Evolutionary conservation across 257 asterid genomes (phyloP), one percentile per base, ranked within the genome.

Genomic region (Ballota nigra): DNA sequence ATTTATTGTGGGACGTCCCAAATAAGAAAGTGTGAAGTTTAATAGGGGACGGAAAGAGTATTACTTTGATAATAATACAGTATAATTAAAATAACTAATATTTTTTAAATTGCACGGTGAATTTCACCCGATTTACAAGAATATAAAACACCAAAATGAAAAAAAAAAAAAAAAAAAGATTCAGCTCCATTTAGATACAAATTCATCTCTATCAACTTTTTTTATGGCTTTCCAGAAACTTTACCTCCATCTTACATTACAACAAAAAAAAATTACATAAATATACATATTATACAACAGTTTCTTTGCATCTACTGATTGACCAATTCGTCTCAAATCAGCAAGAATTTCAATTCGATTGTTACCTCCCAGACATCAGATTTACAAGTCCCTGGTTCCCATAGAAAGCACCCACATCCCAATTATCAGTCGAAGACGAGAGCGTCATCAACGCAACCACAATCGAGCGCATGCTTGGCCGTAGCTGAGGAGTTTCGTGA

Each of bases 381-480:
- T 88, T 87, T 66, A 84, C 69, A 8, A 88, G 78, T 40, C 90
- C 91, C 63, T 84, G 96, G 75, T 80, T 88, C 33, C 91, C 93
- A 15, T 90, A 92, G 85, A 92, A 90, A 28, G 89, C 66, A 49
- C 93, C 96, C 8, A 87, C 87, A 55, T 90, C 98, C 97, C 98
- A 90, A 49, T 92, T 96, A 58, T 90, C 98, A 3, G 96, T 90
- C 1, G 96, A 53, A 5, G 98, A 92, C 9, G 96, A 88, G 8
- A 90, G 97, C 3, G 96, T 90, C 98, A 92, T 92, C 68, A 92
- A 66, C 0, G 96, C 97, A 11, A 92, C 98, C 5, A 90, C 98
- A 8, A 90, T 86, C 8, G 98, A 92, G 71, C 97, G 80, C 97
- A 90, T 92, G 68, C 86, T 87, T 5, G 97, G 97, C 38, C 98